A percentile compares a stretch with the other conserved stretches of the same genome.
These are phyloP conservation scores for Blastocladiella emersonii DNA, from an alignment of 371 early-diverging fungal genomes.

Conservation along the genomic window DNA sequence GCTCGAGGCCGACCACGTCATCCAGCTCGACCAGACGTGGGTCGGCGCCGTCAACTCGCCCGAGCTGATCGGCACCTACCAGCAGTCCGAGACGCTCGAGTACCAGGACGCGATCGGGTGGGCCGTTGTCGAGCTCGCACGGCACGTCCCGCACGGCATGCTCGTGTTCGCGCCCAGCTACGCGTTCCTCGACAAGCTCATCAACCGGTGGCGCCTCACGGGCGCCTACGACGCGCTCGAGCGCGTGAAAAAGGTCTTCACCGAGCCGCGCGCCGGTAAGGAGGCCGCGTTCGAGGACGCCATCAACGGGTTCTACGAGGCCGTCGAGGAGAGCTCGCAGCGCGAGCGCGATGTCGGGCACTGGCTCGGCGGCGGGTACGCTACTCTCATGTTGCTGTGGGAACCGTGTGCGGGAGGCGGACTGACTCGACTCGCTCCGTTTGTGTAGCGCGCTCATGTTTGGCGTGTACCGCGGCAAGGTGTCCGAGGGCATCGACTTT, in stretches of 20 bases:
- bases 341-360: background rate
- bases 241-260: background rate
- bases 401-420: too few relatives aligned
- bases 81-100: conserved; percentile 7
- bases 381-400: background rate
- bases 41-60: conserved; percentile 2
- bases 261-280: background rate
- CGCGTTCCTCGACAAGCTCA: conserved; percentile 18
- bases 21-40: conserved; percentile 22
- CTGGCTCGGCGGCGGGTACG: background rate
- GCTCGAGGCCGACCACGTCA: conserved; percentile 35
- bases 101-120: conserved; percentile 27
- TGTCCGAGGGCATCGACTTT: conserved; percentile 92
- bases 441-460: conserved; percentile 9
- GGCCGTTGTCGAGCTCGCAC: conserved; percentile 18
- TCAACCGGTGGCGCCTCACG: background rate
- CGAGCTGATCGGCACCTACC: conserved; percentile 20
- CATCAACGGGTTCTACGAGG: background rate
- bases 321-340: background rate
- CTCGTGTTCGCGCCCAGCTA: conserved; percentile 50
- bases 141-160: conserved; percentile 32
- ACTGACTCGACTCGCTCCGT: too few relatives aligned
- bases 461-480: conserved; percentile 74
- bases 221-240: background rate
- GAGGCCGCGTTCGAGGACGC: background rate